phyloP scores from a whole-genome alignment of 2,329 filamentous ascomycete species.

The Beauveria sp. region DNA sequence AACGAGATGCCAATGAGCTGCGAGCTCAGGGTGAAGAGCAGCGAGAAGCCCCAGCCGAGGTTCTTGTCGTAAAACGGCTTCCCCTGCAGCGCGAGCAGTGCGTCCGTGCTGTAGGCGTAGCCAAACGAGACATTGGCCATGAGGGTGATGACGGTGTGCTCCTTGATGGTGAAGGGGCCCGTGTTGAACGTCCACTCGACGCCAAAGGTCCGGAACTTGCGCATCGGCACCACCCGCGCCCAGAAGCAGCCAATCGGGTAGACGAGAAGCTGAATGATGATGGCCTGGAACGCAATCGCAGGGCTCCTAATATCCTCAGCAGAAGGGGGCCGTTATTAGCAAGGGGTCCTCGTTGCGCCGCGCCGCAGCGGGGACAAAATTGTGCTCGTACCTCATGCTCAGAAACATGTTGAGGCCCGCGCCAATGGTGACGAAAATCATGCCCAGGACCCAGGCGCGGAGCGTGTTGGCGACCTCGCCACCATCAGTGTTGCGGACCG shows the following conservation, averaged over 20 bases:
- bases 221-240: constrained; percentile 34
- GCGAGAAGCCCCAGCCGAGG: constrained; percentile 48
- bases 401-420: constrained; percentile 41
- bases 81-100: constrained; percentile 34
- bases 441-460: constrained; percentile 36
- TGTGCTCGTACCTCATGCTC: constrained; percentile 27
- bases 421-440: constrained; percentile 37
- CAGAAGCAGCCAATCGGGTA: constrained; percentile 36
- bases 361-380: neutral
- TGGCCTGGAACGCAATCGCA: constrained; percentile 29
- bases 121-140: constrained; percentile 47
- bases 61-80: constrained; percentile 38
- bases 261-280: constrained; percentile 33
- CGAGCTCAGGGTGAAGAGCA: constrained; percentile 50
- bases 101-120: constrained; percentile 35
- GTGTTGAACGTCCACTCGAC: constrained; percentile 38
- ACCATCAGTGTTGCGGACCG: constrained; percentile 36
- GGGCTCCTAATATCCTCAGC: constrained; percentile 21
- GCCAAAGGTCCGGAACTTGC: constrained; percentile 34
- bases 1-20: constrained; percentile 55
- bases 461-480: constrained; percentile 28
- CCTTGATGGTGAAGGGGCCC: constrained; percentile 44
- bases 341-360: neutral
- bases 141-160: constrained; percentile 45
- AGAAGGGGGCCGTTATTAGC: neutral